Evolutionary conservation across 2,329 filamentous ascomycete species (phyloP).

Genomic region (Clonostachys sp.): DNA sequence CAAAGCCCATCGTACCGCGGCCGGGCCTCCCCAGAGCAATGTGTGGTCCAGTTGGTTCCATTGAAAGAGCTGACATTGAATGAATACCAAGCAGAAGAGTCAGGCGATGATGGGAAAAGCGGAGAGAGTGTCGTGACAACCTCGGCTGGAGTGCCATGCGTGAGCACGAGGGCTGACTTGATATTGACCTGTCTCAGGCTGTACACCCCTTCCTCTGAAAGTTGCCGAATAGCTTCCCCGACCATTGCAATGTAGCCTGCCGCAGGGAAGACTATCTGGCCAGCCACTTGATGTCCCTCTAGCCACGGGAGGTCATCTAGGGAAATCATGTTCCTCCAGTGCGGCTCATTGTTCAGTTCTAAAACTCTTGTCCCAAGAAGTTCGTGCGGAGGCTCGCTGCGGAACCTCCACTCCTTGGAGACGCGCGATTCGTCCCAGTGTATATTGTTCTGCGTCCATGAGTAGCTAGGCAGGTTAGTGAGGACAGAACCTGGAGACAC

Average conservation of each 20-base stretch:
- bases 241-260: conserved; percentile 24
- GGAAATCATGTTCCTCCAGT: conserved; percentile 3
- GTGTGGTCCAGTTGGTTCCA: not conserved
- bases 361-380: conserved; percentile 33
- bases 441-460: not conserved
- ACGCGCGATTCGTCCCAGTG: not conserved
- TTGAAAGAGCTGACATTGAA: not conserved
- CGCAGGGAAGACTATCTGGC: conserved; percentile 31
- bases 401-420: conserved; percentile 29
- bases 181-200: not conserved
- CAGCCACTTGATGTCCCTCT: conserved; percentile 35
- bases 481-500: conserved; percentile 5
- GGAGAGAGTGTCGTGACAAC: not conserved
- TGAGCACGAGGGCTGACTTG: not conserved
- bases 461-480: conserved; percentile 34
- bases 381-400: conserved; percentile 28
- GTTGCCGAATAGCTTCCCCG: conserved; percentile 8
- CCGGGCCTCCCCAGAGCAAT: not conserved
- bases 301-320: conserved; percentile 22
- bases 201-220: conserved; percentile 3
- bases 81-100: not conserved
- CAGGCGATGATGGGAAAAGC: not conserved
- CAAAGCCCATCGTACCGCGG: not conserved
- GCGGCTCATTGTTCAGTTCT: not conserved
- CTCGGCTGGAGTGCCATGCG: not conserved